Base-by-base conservation (phyloP, 805 yeast genomes). In the Yamadazyma nakazawae region DNA sequence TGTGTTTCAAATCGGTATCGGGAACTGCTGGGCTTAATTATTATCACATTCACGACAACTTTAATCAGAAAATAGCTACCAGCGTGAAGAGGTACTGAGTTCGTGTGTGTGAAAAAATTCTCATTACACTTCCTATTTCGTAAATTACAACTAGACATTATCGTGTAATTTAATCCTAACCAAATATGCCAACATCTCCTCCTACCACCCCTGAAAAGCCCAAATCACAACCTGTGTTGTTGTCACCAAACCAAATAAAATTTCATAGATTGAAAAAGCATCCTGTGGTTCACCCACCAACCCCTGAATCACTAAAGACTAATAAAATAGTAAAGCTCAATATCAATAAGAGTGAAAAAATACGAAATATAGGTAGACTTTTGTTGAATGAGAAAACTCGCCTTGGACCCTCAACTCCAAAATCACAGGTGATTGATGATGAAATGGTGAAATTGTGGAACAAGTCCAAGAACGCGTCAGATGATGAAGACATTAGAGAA, bases 371-470 rank as follows among this genome's bases (percentile, higher is more conserved):
- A 26, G 47, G 42, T 2, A 41, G 37, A 17, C 35, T 51, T 7
- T n/a, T 47, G 18, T 13, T 51, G 21, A 51, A 48, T 37, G 54
- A 51, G 21, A 45, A 41, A 17, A 51, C 54, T 8, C 46, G 28
- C 5, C 37, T 48, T 12, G 43, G 17, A 10, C 72, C 73, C 1
- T 26, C 49, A 2, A 72, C 77, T 0, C 79, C 79, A 3, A 60
- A 59, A 25, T 57, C 50, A 5, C 72, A 70, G 45, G 49, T 68
- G 2, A 64, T 65, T 35, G 58, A 63, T 13, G 69, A 66, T 3
- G 63, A 62, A 17, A 51, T 58, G 43, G 67, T 70, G 14, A 53
- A 56, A 10, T 43, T 52, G 38, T 62, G 64, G 66, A 52, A 37
- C 18, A 18, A 28, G 13, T 24, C 37, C 13, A 31, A 37, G 32